Evolutionary conservation across 805 yeast species (phyloP).

Genomic region (Spathaspora gorwiae): DNA sequence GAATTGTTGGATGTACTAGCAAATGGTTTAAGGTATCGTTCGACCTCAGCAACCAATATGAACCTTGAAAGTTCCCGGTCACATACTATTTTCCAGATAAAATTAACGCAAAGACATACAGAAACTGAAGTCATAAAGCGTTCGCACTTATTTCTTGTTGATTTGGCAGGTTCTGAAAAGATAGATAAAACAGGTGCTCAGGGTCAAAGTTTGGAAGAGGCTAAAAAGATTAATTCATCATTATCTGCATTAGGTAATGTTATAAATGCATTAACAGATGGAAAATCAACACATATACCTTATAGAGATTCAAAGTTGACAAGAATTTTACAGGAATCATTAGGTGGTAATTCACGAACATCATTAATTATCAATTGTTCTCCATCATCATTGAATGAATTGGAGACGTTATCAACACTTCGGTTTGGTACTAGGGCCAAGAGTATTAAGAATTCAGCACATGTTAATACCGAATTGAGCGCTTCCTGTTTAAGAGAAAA

Average conservation of each 20-base stretch:
- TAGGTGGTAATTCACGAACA: constrained; percentile 87
- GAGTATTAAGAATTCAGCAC: constrained; percentile 65
- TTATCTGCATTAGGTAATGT: constrained; percentile 76
- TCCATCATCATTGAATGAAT: constrained; percentile 69
- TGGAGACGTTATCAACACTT: constrained; percentile 78
- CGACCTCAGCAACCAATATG: constrained; percentile 62
- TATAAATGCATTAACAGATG: constrained; percentile 72
- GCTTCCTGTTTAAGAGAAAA: constrained; percentile 43
- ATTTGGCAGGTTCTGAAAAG: constrained; percentile 85
- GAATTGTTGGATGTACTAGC: constrained; percentile 57
- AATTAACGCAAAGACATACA: constrained; percentile 55
- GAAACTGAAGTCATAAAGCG: constrained; percentile 53
- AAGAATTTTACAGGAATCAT: constrained; percentile 67
- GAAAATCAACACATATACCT: constrained; percentile 69
- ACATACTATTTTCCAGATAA: constrained; percentile 72
- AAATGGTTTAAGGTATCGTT: constrained; percentile 55
- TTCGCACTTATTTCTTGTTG: constrained; percentile 70
- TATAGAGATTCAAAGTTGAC: constrained; percentile 81
- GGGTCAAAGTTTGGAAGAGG: constrained; percentile 74
- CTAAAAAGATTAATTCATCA: constrained; percentile 77
- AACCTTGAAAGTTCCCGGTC: constrained; percentile 73
- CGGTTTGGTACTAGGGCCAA: constrained; percentile 88
- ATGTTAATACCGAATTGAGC: constrained; percentile 56
- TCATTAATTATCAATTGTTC: constrained; percentile 83
- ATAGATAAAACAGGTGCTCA: constrained; percentile 69